Conservation (phyloP, 1,284 basidiomycete genomes). For the Bondarzewia mesenterica region DNA sequence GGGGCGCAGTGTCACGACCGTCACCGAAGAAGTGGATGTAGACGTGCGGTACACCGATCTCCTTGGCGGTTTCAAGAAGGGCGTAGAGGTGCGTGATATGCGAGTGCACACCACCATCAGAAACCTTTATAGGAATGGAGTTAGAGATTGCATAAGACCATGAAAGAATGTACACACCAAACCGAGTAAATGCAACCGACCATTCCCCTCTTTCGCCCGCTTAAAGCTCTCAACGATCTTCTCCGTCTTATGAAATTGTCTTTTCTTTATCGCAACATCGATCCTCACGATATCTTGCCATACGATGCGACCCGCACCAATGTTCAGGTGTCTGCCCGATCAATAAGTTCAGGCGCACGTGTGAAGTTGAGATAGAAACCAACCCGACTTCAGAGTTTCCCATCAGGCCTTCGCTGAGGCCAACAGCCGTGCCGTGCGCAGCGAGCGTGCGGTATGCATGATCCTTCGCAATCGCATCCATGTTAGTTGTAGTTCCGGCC, state of each 20-base stretch:
- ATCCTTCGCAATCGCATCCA: constrained; percentile 79
- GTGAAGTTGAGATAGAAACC: constrained; percentile 19
- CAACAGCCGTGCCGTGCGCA: constrained; percentile 83
- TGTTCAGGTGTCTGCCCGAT: constrained; percentile 72
- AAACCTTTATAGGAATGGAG: constrained; percentile 40
- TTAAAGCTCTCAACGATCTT: constrained; percentile 67
- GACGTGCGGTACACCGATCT: constrained; percentile 72
- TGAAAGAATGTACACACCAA: constrained; percentile 42
- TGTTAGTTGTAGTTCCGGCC: constrained; percentile 75
- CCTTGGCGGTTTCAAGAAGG: constrained; percentile 82
- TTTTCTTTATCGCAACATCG: constrained; percentile 84
- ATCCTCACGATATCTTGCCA: constrained; percentile 95
- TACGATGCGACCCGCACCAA: constrained; percentile 85
- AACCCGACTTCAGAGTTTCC: constrained; percentile 94
- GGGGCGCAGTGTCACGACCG: constrained; percentile 83
- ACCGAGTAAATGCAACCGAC: constrained; percentile 78
- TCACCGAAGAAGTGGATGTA: constrained; percentile 91
- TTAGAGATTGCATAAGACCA: not conserved
- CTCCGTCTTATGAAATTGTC: constrained; percentile 74
- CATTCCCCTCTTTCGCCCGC: constrained; percentile 72
- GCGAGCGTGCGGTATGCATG: constrained; percentile 66
- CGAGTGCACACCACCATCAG: constrained; percentile 92
- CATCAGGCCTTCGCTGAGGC: constrained; percentile 87
- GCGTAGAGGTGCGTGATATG: constrained; percentile 84
- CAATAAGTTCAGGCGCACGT: constrained; percentile 3